Base-by-base conservation (phyloP, 768 basidiomycete species). In the Exidia glandulosa region DNA sequence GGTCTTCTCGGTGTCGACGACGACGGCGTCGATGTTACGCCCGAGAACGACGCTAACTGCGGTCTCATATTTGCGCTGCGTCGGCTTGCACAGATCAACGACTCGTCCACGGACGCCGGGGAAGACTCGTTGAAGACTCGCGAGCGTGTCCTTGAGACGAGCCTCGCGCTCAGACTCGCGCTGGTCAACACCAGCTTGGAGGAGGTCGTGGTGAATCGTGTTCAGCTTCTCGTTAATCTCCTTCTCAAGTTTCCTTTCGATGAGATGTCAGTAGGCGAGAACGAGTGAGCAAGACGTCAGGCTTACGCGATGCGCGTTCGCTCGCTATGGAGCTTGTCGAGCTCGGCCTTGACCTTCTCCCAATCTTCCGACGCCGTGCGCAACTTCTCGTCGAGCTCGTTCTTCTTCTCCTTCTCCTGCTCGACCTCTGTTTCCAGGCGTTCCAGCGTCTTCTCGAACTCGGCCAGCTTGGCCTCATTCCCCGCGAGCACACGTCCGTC, bases 1-100 rank as follows among this genome's bases (percentile, higher is more conserved):
- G 1, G 90, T 94, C 73, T 90, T 93, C 75, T 98, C 94, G 67
- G 92, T 88, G 67, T 99, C 95, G 1, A 98, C 94, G 7, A 99
- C 91, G 59, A 99, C 82, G 1, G 94, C 90, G 67, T 98, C 96
- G 59, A 94, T 88, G 68, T 98, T 94, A 57, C 95, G 81, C 0
- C 96, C 96, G 2, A 99, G 80, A 27, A 97, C 85, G 32, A 94
- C 91, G 1, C 89, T 85, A 13, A 99, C 90, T 0, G 96, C 92
- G 0, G 83, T 82, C 69, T 96, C 90, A 68, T 95, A 98, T 72
- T 95, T 95, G 59, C 88, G 81, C 58, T 87, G 85, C 2, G 89
- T 90, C 4, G 96, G 95, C 69, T 95, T 93, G 76, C 95, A 98
- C 6, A 98, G 78, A 69, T 98, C 96, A 30, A 93, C 80, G 2